These are phyloP conservation scores for Trametes elegans DNA, from an alignment of 768 basidiomycete genomes.

Conservation along the genomic window DNA sequence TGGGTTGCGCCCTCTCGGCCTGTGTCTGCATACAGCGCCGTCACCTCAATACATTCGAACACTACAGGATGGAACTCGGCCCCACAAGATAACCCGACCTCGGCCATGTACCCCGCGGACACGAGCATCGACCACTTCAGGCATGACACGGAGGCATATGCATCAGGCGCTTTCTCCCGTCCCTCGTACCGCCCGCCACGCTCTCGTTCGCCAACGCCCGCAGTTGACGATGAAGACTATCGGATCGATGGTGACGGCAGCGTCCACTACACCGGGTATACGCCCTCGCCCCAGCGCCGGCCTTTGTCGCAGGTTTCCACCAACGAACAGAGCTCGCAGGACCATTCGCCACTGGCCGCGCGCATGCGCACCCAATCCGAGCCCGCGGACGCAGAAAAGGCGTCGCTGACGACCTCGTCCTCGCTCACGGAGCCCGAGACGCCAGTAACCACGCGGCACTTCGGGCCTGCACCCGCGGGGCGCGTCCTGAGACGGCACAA, in stretches of 20 bases:
- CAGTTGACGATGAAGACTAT: slow-evolving; percentile 72
- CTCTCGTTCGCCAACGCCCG: slow-evolving; percentile 77
- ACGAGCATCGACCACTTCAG: slow-evolving; percentile 57
- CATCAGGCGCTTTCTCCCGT: slow-evolving; percentile 57
- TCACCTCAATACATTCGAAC: slow-evolving; percentile 13
- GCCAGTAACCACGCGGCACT: slow-evolving; percentile 71
- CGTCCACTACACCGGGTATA: slow-evolving; percentile 47
- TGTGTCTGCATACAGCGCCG: slow-evolving; percentile 20
- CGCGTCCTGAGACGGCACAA: slow-evolving; percentile 72
- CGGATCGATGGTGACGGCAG: slow-evolving; percentile 54
- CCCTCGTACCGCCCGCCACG: slow-evolving; percentile 50
- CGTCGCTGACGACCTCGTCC: slow-evolving; percentile 12
- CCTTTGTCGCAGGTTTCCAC: slow-evolving; percentile 9
- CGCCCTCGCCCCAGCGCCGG: slow-evolving; percentile 15
- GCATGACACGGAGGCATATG: slow-evolving; percentile 66
- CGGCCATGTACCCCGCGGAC: slow-evolving; percentile 16
- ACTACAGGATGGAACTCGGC: slow-evolving; percentile 14
- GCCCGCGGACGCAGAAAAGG: slow-evolving; percentile 21
- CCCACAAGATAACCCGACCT: slow-evolving; percentile 11
- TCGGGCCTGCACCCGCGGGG: slow-evolving; percentile 83
- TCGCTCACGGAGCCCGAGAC: slow-evolving; percentile 26
- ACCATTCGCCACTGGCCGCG: background rate
- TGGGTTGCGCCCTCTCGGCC: slow-evolving; percentile 19
- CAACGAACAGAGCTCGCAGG: slow-evolving; percentile 9
- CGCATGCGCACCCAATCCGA: slow-evolving; percentile 13